Evolutionary conservation across 257 asterid genomes (phyloP).

Genomic region (Gentiana dahurica): DNA sequence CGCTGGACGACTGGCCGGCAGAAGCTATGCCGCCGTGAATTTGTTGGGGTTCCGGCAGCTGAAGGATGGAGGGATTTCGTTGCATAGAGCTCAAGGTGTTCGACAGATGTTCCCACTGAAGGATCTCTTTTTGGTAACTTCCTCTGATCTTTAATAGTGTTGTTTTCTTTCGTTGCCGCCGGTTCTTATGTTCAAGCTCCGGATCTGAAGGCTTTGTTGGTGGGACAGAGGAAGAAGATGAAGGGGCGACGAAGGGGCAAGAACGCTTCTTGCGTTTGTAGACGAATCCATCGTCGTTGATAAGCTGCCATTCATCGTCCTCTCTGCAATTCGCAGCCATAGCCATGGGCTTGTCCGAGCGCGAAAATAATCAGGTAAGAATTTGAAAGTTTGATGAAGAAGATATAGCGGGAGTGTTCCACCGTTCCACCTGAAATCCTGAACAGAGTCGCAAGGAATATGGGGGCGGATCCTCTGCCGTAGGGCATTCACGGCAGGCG

Average conservation of each 20-base stretch:
- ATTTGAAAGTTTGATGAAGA: background rate
- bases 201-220: constrained; percentile 50
- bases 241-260: constrained; percentile 14
- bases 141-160: constrained; percentile 48
- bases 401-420: no score
- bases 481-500: no score
- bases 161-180: constrained; percentile 42
- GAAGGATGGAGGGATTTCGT: constrained; percentile 17
- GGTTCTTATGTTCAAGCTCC: constrained; percentile 39
- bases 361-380: constrained; percentile 5
- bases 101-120: constrained; percentile 69
- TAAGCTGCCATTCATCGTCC: constrained; percentile 57
- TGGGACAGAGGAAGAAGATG: constrained; percentile 10
- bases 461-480: no score
- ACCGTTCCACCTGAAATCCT: no score
- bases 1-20: constrained; percentile 9
- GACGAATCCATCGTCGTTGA: constrained; percentile 59
- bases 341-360: constrained; percentile 32
- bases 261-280: constrained; percentile 55
- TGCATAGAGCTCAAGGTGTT: constrained; percentile 44
- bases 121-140: constrained; percentile 38
- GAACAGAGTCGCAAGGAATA: no score
- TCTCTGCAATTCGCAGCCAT: constrained; percentile 20
- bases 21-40: constrained; percentile 7
- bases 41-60: constrained; percentile 2